These are phyloP conservation scores for Trametes pubescens DNA, from an alignment of 1,284 basidiomycete genomes.

Conservation along the genomic window DNA sequence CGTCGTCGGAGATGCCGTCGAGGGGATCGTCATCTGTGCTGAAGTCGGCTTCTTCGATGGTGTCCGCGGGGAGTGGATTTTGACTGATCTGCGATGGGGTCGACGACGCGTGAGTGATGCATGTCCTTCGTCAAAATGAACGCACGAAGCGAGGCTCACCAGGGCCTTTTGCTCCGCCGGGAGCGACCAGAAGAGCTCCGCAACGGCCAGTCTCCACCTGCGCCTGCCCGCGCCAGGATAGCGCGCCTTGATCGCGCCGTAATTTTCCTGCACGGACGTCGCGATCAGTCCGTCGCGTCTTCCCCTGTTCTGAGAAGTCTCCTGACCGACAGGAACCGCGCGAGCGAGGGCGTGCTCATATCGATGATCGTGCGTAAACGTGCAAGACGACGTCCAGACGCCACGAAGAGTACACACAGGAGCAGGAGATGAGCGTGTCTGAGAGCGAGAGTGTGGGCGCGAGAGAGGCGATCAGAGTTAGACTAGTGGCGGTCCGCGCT, in stretches of 20 bases:
- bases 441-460: constrained; percentile 5
- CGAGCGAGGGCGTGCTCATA: constrained; percentile 28
- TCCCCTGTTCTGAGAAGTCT: neutral
- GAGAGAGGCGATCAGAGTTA: constrained; percentile 17
- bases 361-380: neutral
- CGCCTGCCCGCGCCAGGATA: constrained; percentile 52
- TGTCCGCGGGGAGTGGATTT: constrained; percentile 25
- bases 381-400: neutral
- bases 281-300: constrained; percentile 22
- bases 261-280: constrained; percentile 44
- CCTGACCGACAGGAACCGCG: constrained; percentile 39
- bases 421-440: neutral
- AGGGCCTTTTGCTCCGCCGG: constrained; percentile 36
- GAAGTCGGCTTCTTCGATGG: constrained; percentile 36
- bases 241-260: constrained; percentile 44
- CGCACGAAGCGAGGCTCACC: constrained; percentile 21
- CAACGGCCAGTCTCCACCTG: constrained; percentile 47
- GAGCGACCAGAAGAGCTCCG: constrained; percentile 50
- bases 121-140: constrained; percentile 6
- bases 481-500: no score
- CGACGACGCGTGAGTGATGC: neutral
- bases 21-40: constrained; percentile 57
- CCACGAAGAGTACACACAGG: neutral
- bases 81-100: constrained; percentile 27
- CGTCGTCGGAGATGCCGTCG: constrained; percentile 46